phyloP scores from a whole-genome alignment of 805 yeast species.

The Blastobotrys parvus region DNA sequence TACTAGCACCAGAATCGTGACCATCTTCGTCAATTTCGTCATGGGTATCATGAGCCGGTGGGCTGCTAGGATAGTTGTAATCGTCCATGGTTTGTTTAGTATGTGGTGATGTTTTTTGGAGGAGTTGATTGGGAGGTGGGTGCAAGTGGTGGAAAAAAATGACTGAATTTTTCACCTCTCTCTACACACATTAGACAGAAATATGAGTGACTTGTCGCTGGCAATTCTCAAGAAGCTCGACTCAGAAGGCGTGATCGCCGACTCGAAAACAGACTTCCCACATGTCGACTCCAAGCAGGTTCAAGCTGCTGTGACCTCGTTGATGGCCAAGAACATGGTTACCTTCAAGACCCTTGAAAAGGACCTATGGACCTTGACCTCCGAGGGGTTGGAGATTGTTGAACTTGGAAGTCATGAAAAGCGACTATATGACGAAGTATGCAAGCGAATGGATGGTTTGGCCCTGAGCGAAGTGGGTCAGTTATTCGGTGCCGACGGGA shows the following conservation, averaged over 20 bases:
- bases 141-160: neutral
- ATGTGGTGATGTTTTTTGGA: too few species aligned
- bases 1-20: neutral
- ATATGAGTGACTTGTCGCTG: too few species aligned
- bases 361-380: conserved; percentile 66
- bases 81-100: too few species aligned
- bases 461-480: conserved; percentile 60
- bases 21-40: neutral
- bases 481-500: conserved; percentile 70
- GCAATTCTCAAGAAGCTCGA: conserved; percentile 57
- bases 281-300: conserved; percentile 28
- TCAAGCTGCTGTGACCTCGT: conserved; percentile 73
- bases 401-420: conserved; percentile 84
- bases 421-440: conserved; percentile 63
- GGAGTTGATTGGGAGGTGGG: too few species aligned
- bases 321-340: conserved; percentile 78
- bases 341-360: conserved; percentile 62
- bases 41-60: neutral
- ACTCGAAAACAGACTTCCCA: conserved; percentile 64
- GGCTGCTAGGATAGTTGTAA: too few species aligned
- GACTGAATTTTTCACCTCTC: conserved; percentile 2
- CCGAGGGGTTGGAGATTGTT: conserved; percentile 75
- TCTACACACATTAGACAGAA: too few species aligned
- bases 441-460: conserved; percentile 67
- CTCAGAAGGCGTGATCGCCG: conserved; percentile 46